Conservation (phyloP, 106 monocot genomes). For the Narthecium ossifragum region DNA sequence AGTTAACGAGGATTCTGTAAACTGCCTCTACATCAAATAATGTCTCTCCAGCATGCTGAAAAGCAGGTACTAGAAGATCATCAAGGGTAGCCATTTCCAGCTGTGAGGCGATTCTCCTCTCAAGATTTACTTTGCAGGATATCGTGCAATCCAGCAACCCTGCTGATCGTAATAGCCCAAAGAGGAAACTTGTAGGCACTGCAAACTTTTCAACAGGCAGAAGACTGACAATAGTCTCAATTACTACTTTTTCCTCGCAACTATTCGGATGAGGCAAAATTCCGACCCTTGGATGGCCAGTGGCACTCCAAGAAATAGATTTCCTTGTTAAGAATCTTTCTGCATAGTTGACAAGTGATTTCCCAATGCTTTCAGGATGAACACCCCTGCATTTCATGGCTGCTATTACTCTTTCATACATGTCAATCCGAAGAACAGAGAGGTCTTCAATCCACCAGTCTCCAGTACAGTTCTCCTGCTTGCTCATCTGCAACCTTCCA, state of each 20-base stretch:
- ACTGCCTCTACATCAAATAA: slow-evolving; percentile 51
- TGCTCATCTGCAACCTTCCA: slow-evolving; percentile 44
- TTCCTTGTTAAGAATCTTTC: slow-evolving; percentile 30
- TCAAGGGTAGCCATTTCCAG: slow-evolving; percentile 48
- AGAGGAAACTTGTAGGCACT: slow-evolving; percentile 39
- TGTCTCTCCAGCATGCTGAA: slow-evolving; percentile 19
- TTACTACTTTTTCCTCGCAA: slow-evolving; percentile 21
- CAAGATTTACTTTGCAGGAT: slow-evolving; percentile 40
- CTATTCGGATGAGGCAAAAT: not conserved
- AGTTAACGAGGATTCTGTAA: slow-evolving; percentile 41
- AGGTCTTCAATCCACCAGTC: slow-evolving; percentile 63
- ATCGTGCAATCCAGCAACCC: slow-evolving; percentile 26
- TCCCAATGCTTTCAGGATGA: slow-evolving; percentile 34
- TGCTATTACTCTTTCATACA: slow-evolving; percentile 45
- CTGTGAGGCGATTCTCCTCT: slow-evolving; percentile 40
- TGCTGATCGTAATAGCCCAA: slow-evolving; percentile 35
- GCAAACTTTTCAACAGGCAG: slow-evolving; percentile 37
- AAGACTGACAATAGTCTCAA: slow-evolving; percentile 37
- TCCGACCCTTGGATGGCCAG: not conserved
- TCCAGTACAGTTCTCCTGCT: slow-evolving; percentile 23
- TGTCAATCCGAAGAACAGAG: slow-evolving; percentile 34
- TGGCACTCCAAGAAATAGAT: slow-evolving; percentile 5
- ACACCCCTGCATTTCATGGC: slow-evolving; percentile 45
- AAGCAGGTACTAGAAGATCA: slow-evolving; percentile 47
- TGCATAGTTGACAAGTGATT: slow-evolving; percentile 32